Evolutionary conservation across 371 early-diverging fungal genomes (phyloP).

Genomic region (Parasitella parasitica): DNA sequence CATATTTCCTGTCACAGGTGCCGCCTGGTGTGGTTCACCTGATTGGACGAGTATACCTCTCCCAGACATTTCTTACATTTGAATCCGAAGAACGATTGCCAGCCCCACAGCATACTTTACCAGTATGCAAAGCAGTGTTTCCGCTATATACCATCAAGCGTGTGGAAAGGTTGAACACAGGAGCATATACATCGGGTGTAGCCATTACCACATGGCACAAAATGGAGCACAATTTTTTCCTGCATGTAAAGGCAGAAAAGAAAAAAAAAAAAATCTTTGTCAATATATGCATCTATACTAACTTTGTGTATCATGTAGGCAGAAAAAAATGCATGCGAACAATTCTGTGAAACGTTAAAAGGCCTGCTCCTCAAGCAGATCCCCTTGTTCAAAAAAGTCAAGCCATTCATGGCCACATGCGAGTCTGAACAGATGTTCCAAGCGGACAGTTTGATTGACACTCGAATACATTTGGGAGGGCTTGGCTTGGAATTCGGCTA

Average conservation of each 20-base stretch:
- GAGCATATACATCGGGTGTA: slow-evolving; percentile 38
- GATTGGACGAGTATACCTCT: slow-evolving; percentile 63
- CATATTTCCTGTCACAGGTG: slow-evolving; percentile 17
- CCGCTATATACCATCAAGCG: slow-evolving; percentile 89
- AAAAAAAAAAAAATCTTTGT: too few species aligned
- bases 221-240: slow-evolving; percentile 56
- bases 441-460: slow-evolving; percentile 28
- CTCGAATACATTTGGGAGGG: slow-evolving; percentile 58
- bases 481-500: slow-evolving; percentile 87
- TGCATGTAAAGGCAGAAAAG: too few species aligned
- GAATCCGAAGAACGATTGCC: slow-evolving; percentile 58
- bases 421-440: slow-evolving; percentile 73
- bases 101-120: slow-evolving; percentile 42
- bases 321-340: slow-evolving; percentile 52
- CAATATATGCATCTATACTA: too few species aligned
- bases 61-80: slow-evolving; percentile 68
- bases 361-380: slow-evolving; percentile 56
- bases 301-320: slow-evolving; percentile 28
- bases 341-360: slow-evolving; percentile 55
- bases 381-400: slow-evolving; percentile 70
- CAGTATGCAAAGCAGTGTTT: slow-evolving; percentile 69
- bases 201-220: slow-evolving; percentile 62
- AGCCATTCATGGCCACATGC: slow-evolving; percentile 76
- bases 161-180: slow-evolving; percentile 77
- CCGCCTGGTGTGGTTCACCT: slow-evolving; percentile 21